phyloP scores from a whole-genome alignment of 23 red algal genomes.

The Gracilariopsis chorda region DNA sequence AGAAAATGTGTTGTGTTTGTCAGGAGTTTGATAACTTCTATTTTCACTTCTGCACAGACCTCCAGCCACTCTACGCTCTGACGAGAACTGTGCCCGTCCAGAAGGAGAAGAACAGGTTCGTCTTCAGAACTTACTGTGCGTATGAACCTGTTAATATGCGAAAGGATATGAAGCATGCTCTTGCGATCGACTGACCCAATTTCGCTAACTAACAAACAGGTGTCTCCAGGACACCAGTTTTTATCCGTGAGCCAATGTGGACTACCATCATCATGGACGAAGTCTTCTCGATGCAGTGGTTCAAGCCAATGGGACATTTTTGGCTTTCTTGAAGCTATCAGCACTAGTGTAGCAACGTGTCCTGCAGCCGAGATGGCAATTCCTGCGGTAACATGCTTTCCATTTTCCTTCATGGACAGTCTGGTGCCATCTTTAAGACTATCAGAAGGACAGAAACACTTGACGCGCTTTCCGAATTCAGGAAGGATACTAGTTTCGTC shows the following conservation, averaged over 20 bases:
- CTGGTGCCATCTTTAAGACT: background rate
- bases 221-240: background rate
- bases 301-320: background rate
- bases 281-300: background rate
- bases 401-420: background rate
- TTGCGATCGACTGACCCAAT: background rate
- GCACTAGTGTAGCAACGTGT: background rate
- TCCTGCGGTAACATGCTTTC: constrained; percentile 16
- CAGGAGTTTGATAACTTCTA: background rate
- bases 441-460: background rate
- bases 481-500: background rate
- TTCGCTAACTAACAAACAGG: background rate
- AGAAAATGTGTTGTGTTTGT: constrained; percentile 25
- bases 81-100: constrained; percentile 2
- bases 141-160: background rate
- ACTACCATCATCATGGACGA: background rate
- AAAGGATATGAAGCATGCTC: background rate
- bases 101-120: background rate
- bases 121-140: background rate
- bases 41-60: background rate
- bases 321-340: background rate
- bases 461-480: background rate
- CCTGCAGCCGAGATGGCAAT: background rate
- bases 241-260: background rate
- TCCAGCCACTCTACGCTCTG: background rate